These are phyloP conservation scores for Erucastrum elatum DNA, from an alignment of 345 rosid species.

Conservation along the genomic window DNA sequence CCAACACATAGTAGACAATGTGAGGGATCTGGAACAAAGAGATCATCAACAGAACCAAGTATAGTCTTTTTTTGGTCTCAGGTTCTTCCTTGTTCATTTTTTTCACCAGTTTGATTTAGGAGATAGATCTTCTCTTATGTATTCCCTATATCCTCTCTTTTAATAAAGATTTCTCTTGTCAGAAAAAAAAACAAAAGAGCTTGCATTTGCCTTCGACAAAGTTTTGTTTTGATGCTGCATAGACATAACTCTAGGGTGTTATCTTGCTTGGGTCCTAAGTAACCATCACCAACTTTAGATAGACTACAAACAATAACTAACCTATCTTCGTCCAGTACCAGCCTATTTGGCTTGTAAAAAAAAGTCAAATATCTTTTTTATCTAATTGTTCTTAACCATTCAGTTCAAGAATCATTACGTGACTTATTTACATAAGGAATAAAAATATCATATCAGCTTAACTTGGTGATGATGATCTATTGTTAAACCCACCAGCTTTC, in stretches of 20 bases:
- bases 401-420: too few species aligned
- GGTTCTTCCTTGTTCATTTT: conserved; percentile 15
- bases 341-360: not conserved
- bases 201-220: conserved; percentile 16
- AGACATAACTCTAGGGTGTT: not conserved
- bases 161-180: conserved; percentile 1
- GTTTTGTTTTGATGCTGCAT: conserved; percentile 9
- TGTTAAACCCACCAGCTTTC: conserved; percentile 32
- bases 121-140: conserved; percentile 29
- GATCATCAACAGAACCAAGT: conserved; percentile 50
- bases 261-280: not conserved
- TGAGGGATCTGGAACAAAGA: conserved; percentile 68
- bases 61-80: conserved; percentile 36
- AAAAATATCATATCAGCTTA: not conserved
- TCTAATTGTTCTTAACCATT: not conserved
- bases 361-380: not conserved
- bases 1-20: conserved; percentile 73
- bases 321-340: not conserved
- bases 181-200: conserved; percentile 16
- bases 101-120: conserved; percentile 24
- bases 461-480: not conserved
- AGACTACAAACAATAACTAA: not conserved
- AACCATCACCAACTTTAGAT: not conserved
- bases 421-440: too few species aligned
- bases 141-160: conserved; percentile 11